Base-by-base conservation (phyloP, 345 rosid genomes). In the Erodium maritimum region DNA sequence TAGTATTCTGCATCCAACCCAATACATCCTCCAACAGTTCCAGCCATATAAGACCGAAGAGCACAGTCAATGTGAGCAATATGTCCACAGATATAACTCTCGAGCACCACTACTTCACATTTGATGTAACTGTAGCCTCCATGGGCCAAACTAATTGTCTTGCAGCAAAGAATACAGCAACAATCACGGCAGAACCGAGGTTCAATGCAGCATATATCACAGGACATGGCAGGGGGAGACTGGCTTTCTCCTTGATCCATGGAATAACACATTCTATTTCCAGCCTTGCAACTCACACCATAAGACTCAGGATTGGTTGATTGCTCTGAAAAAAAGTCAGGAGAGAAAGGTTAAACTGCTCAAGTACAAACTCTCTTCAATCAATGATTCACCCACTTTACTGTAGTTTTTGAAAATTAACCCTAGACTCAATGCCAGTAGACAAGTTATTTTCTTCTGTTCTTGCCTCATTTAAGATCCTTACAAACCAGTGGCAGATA, bases 1-100 rank as follows among this genome's bases (percentile, higher is more conserved):
- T 69, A 84, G 68, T 86, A 88, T 76, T 88, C 96, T 23, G 88
- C 89, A 79, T 86, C 93, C 73, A 91, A 73, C n/a, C 87, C 87
- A 17, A 91, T 83, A 64, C 77, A 77, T 67, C 96, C 98, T 65
- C 95, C 95, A 50, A 86, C 66, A 18, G 85, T 82, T 51, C 95
- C 98, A 74, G 96, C 94, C 89, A 84, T 72, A 72, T 80, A 88
- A 58, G 83, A 75, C 19, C 81, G 83, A 60, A 88, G 89, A 63
- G 93, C 96, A 71, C 96, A 88, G 60, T 75, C 79, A 62, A 88
- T n/a, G 68, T 88, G 96, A 67, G 98, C 87, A 73, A 86, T 72
- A 68, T 88, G 96, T 25, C 89, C 88, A 52, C 98, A 91, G 16
- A 78, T 69, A 62, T 50, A 65, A 60, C 75, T 79, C 55, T 80